phyloP scores from a whole-genome alignment of 768 basidiomycete species.

The Rhodotorula kratochvilovae region DNA sequence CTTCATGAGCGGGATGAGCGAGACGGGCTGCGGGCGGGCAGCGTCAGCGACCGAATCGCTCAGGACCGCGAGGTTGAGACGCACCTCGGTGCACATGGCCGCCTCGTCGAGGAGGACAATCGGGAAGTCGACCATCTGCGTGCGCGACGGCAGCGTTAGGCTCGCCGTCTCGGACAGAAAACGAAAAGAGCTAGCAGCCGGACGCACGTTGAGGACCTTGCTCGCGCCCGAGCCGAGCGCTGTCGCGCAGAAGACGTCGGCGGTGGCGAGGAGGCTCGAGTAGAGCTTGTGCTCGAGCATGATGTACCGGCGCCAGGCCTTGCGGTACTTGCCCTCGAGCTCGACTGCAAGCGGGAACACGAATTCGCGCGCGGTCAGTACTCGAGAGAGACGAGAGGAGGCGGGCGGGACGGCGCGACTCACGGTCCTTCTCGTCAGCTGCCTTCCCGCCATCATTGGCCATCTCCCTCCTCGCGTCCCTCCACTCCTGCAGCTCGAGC shows the following conservation, averaged over 20 bases:
- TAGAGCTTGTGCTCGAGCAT: slow-evolving; percentile 62
- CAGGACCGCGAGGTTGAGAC: neutral
- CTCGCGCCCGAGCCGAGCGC: slow-evolving; percentile 29
- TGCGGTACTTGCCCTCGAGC: slow-evolving; percentile 46
- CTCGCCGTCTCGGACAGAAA: neutral
- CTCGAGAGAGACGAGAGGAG: neutral
- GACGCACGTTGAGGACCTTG: slow-evolving; percentile 25
- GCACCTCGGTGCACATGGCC: slow-evolving; percentile 80
- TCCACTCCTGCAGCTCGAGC: slow-evolving; percentile 46
- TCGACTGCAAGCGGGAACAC: neutral
- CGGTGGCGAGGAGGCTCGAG: slow-evolving; percentile 58
- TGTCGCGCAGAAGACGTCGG: slow-evolving; percentile 61
- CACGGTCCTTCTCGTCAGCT: neutral
- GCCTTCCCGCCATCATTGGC: neutral
- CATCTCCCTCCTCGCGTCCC: slow-evolving; percentile 42
- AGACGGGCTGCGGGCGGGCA: slow-evolving; percentile 56
- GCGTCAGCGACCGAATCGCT: neutral
- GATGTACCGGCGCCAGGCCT: slow-evolving; percentile 53
- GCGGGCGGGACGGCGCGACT: neutral
- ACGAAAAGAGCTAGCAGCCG: neutral
- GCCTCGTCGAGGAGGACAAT: slow-evolving; percentile 93
- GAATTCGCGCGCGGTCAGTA: neutral
- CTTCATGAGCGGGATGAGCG: slow-evolving; percentile 87
- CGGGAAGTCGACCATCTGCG: slow-evolving; percentile 66
- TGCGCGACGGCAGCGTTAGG: neutral